Base-by-base conservation (phyloP, 139 green algal genomes). In the Micromonas commoda region DNA sequence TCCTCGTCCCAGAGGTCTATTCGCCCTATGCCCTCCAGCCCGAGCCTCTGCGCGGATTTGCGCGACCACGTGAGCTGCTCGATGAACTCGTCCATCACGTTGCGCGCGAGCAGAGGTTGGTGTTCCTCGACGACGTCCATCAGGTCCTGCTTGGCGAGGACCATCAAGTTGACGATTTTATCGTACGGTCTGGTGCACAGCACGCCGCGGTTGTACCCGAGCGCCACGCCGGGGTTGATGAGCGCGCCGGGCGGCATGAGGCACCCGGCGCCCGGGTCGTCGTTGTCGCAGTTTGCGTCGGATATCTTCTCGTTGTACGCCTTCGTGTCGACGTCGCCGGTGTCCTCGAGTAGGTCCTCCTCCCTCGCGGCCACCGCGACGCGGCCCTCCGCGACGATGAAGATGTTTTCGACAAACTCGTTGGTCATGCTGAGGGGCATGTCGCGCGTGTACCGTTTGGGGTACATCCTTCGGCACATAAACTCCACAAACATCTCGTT, bases 401-500 rank as follows among this genome's bases (percentile, higher is more conserved):
- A 6, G 9, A 68, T 68, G 5, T 21, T 68, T 26, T 68, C 61
- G 4, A 26, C 61, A 5, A 68, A 24, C 32, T 68, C 61, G 19
- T 68, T 35, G n/a, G 61, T 24, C 5, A 35, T 35, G 32, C 61
- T 35, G n/a, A 68, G 31, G 9, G n/a, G 9, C 9, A 26, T 31
- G 19, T 26, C 61, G 4, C 61, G 61, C 9, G 9, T 5, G 61
- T 31, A 68, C 9, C 31, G 31, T 24, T 32, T 24, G 19, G 61
- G 31, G 19, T 68, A 24, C 61, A 68, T 68, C 61, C n/a, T 68
- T 13, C 61, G 61, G 32, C 61, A 68, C 5, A 68, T 24, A 68
- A 68, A 35, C 19, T 68, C 61, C 4, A 68, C 4, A 6, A 68
- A 24, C 9, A 68, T 16, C 19, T 5, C 9, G 19, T 24, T 21